Percentiles rank a stretch among this genome's conserved stretches.
Conservation (phyloP, 495 filamentous ascomycete species). For the Pseudoneurospora amorphoporcata region DNA sequence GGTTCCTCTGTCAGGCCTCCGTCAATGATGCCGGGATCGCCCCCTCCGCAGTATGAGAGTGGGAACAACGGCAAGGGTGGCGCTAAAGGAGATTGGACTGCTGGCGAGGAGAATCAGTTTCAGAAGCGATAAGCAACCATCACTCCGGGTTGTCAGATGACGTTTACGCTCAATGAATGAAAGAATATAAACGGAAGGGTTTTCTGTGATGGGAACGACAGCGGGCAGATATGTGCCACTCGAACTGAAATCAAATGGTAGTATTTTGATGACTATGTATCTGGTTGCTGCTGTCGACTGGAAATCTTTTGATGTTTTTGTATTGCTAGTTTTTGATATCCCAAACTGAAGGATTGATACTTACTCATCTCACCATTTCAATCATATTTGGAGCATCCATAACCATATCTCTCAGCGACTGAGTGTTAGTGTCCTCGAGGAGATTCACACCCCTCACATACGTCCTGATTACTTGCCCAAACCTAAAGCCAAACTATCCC, state of each 20-base stretch:
- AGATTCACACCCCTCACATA: neutral
- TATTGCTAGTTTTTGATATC: neutral
- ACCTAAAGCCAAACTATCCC: slow-evolving; percentile 47
- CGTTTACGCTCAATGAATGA: neutral
- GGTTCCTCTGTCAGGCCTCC: neutral
- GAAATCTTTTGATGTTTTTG: neutral
- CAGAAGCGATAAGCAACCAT: neutral
- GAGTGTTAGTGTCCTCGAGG: neutral
- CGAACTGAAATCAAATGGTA: neutral
- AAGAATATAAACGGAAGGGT: neutral
- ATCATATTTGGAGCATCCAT: neutral
- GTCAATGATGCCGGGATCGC: neutral
- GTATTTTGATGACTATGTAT: neutral
- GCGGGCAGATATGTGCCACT: neutral
- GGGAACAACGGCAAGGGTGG: neutral
- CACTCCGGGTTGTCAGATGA: neutral
- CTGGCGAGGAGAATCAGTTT: neutral
- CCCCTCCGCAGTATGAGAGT: neutral
- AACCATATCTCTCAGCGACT: neutral
- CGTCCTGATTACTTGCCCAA: slow-evolving; percentile 66
- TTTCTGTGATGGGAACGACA: neutral
- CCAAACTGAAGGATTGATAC: neutral
- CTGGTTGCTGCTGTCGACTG: neutral
- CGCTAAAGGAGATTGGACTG: neutral
- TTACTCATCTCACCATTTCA: neutral